Conservation (phyloP, 2,329 filamentous ascomycete species). For the Trichoderma koningiopsis region DNA sequence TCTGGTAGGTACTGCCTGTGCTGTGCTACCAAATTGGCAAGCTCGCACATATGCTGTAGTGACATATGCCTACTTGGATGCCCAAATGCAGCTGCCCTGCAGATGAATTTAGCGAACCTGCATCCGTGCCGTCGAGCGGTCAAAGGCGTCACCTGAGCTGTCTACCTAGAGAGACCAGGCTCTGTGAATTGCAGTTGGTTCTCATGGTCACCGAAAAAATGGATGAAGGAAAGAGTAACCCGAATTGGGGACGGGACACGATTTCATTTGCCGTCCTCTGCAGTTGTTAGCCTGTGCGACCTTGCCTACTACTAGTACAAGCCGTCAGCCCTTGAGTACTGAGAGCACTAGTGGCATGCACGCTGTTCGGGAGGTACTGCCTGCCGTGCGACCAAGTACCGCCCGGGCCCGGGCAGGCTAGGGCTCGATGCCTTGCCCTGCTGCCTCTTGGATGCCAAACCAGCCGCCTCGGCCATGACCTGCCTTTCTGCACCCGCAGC, state of each 20-base stretch:
- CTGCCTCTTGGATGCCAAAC: neutral
- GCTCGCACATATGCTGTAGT: neutral
- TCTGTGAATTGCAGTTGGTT: neutral
- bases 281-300: neutral
- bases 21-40: neutral
- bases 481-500: constrained; percentile 8
- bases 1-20: neutral
- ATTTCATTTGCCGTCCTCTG: constrained; percentile 10
- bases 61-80: neutral
- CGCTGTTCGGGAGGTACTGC: neutral
- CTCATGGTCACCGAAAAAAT: neutral
- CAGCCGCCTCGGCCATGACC: constrained; percentile 3
- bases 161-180: constrained; percentile 14
- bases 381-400: neutral
- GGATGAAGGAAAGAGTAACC: neutral
- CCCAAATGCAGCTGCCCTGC: constrained; percentile 19
- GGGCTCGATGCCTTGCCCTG: neutral
- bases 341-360: neutral
- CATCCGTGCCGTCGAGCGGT: constrained; percentile 17
- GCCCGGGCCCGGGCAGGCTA: neutral
- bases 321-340: neutral
- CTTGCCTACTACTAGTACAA: neutral
- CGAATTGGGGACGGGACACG: neutral
- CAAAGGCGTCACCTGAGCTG: constrained; percentile 26
- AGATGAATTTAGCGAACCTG: constrained; percentile 3